Conservation (phyloP, 2,329 filamentous ascomycete species). For the Plenodomus lindquistii region DNA sequence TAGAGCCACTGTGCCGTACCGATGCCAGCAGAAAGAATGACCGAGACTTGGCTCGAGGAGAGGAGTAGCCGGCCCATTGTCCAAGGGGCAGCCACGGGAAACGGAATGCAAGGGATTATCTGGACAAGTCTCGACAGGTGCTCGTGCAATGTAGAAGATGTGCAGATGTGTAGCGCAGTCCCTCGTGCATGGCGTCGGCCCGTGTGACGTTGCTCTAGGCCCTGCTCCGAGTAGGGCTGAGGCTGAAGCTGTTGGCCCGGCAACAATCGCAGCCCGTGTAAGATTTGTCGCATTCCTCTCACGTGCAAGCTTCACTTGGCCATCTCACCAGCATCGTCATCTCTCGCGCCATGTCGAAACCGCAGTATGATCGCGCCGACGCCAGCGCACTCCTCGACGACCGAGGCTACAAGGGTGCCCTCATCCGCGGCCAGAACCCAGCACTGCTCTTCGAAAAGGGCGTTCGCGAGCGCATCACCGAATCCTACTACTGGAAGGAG, state of each 20-base stretch:
- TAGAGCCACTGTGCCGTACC: slow-evolving; percentile 53
- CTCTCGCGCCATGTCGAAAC: slow-evolving; percentile 39
- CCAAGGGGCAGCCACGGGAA: slow-evolving; percentile 1
- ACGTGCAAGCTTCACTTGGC: too few relatives aligned
- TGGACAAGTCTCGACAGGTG: slow-evolving; percentile 14
- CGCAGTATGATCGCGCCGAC: slow-evolving; percentile 71
- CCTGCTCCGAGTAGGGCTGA: too few relatives aligned
- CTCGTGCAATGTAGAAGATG: slow-evolving; percentile 19
- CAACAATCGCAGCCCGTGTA: too few relatives aligned
- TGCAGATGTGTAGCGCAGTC: not conserved
- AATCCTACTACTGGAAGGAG: slow-evolving; percentile 98
- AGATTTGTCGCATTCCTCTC: too few relatives aligned
- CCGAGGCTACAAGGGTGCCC: slow-evolving; percentile 74
- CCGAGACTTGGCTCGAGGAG: slow-evolving; percentile 70
- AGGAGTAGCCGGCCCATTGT: slow-evolving; percentile 58
- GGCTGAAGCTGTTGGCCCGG: slow-evolving; percentile 23
- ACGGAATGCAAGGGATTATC: slow-evolving; percentile 12
- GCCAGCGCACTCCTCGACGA: slow-evolving; percentile 80
- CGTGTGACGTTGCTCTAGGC: slow-evolving; percentile 34
- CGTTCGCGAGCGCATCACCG: slow-evolving; percentile 91
- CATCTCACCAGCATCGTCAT: not conserved
- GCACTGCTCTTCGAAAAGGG: slow-evolving; percentile 96
- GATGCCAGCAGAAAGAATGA: slow-evolving; percentile 66
- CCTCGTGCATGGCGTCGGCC: slow-evolving; percentile 16
- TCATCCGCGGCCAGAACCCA: slow-evolving; percentile 89